Conservation (phyloP, 2,329 filamentous ascomycete genomes). For the Alternaria gaisen region DNA sequence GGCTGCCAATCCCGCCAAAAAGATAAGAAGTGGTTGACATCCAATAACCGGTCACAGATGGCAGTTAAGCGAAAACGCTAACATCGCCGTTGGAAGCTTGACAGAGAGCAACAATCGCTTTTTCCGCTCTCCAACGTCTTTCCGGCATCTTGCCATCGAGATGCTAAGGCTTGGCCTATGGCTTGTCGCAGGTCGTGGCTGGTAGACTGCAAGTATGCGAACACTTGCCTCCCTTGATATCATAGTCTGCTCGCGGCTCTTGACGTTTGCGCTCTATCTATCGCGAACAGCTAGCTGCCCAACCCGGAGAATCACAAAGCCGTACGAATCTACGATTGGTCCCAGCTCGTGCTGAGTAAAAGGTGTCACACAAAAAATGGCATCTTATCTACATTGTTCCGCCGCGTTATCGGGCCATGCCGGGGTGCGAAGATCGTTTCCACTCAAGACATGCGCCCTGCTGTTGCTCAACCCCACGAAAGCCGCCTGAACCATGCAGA, state of each 20-base stretch:
- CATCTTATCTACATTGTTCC: constrained; percentile 32
- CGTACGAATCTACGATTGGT: background rate
- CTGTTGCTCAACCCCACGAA: constrained; percentile 8
- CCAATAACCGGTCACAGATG: constrained; percentile 11
- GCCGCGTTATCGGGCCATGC: constrained; percentile 16
- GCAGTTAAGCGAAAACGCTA: constrained; percentile 13
- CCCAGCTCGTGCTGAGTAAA: background rate
- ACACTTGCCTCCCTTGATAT: background rate
- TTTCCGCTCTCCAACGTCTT: constrained; percentile 19
- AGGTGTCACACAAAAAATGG: constrained; percentile 16
- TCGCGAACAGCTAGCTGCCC: background rate
- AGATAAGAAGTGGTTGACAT: constrained; percentile 29
- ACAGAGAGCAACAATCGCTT: constrained; percentile 20
- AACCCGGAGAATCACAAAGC: background rate
- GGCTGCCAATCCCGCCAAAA: constrained; percentile 7
- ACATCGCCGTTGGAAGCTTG: constrained; percentile 20
- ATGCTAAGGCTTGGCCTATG: background rate
- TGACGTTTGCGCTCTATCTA: background rate
- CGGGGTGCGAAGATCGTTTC: constrained; percentile 21
- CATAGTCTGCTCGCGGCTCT: background rate
- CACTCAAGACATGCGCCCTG: constrained; percentile 13
- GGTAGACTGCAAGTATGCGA: background rate
- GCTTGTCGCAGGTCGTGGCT: background rate
- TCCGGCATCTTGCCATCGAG: constrained; percentile 11
- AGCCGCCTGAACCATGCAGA: constrained; percentile 22